Base-by-base conservation (phyloP, 768 basidiomycete genomes). In the Rhizopogon vulgaris region DNA sequence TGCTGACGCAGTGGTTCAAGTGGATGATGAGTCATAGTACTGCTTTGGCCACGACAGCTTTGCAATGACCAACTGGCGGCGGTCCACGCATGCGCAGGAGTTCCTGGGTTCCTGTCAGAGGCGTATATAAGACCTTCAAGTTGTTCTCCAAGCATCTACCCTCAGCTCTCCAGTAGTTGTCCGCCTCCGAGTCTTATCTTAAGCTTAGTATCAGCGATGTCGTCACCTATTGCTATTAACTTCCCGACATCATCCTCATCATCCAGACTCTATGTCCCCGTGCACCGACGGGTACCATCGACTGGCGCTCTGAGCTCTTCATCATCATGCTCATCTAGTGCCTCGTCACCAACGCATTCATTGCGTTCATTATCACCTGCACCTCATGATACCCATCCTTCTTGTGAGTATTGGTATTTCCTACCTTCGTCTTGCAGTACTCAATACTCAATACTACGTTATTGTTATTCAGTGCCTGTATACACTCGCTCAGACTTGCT, bases 191-290 rank as follows among this genome's bases (percentile, higher is more conserved):
- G 51, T 48, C 46, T 48, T 52, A 36, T 24, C 48, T 36, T 53
- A 41, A 36, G 18, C 48, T 36, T 53, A n/a, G n/a, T n/a, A n/a
- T 46, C 56, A 41, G 48, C 36, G 37, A 68, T 71, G 67, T 63
- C 69, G 37, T 60, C 60, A 4, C 53, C 65, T 5, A 54, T 65
- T 48, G 25, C 54, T 6, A 55, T 59, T 30, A 53, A 58, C 24
- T 43, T 43, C 34, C 48, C 59, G 14, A 56, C 63, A 1, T 58
- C 63, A 7, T 42, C 62, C 7, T 59, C 64, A 4, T 25, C 63
- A 30, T 38, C 57, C 32, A 30, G 15, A 7, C 60, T 71, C 28
- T 77, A 77, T 50, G 48, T 77, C 36, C 75, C 76, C 24, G 52
- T 77, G 0, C 74, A 77, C 47, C 70, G 64, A 55, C 71, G 75